Evolutionary conservation across 768 basidiomycete species (phyloP).

Genomic region (Crucibulum laeve): DNA sequence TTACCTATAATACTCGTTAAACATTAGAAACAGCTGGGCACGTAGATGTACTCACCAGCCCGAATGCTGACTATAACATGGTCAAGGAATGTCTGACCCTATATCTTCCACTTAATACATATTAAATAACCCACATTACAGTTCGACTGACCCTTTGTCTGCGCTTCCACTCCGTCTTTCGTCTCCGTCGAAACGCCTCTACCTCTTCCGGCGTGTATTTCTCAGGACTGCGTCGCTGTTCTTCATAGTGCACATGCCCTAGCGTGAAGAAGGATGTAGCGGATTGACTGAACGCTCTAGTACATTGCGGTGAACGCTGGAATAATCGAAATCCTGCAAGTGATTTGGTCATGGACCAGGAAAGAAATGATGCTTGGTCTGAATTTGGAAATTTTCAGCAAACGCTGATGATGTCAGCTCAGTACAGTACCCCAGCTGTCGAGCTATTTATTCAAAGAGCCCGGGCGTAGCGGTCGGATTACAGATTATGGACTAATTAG

Average conservation of each 20-base stretch:
- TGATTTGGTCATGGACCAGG: no score
- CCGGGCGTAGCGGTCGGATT: no score
- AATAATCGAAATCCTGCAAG: no score
- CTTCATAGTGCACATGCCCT: neutral
- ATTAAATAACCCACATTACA: neutral
- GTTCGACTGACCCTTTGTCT: conserved; percentile 52
- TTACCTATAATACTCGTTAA: conserved; percentile 44
- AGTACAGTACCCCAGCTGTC: no score
- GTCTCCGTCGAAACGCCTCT: conserved; percentile 39
- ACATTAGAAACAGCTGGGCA: conserved; percentile 1
- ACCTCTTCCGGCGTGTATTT: conserved; percentile 17
- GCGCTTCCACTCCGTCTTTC: conserved; percentile 74
- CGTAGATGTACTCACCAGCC: conserved; percentile 47
- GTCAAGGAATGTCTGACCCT: conserved; percentile 83
- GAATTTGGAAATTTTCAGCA: no score
- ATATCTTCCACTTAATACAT: conserved; percentile 8
- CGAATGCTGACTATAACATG: conserved; percentile 75
- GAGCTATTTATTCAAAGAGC: no score
- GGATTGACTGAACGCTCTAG: no score
- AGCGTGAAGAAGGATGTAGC: neutral
- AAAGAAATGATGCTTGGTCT: no score
- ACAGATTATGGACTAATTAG: no score
- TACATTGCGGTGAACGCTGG: no score
- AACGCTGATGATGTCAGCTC: no score
- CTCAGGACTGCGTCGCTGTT: neutral